Base-by-base conservation (phyloP, 805 yeast species). In the Spathaspora hagerdaliae region DNA sequence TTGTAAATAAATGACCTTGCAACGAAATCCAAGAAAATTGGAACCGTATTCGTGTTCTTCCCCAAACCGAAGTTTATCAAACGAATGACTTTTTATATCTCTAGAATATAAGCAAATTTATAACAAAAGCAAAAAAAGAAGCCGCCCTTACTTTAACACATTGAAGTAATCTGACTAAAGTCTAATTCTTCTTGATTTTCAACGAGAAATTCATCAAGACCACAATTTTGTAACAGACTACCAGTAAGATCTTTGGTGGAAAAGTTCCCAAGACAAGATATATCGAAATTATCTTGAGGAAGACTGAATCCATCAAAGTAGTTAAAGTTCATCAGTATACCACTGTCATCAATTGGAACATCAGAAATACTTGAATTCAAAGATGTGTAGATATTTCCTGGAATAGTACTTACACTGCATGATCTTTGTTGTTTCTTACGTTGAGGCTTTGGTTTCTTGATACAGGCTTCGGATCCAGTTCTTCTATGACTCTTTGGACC, bases 171-270 rank as follows among this genome's bases (percentile, higher is more conserved):
- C 5, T 19, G 24, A 19, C 24, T 19, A 19, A 29, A 58, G 46
- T 61, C 69, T 42, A 64, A 59, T n/a, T 59, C 67, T 2, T 62
- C 65, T 29, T 54, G 59, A 42, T 52, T 59, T 31, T 44, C 53
- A 31, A 46, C 45, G 36, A 64, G 53, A 43, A 58, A 59, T 24
- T 59, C 58, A 43, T 57, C 60, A 41, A 55, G 45, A 7, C 57
- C 61, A 46, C 55, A 53, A 39, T 44, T 42, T 4, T 43, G 36
- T 15, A 38, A 38, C 27, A 47, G 31, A 14, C 31, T 26, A 40
- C 41, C 33, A 40, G 45, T 52, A 41, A 53, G 46, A 43, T 45
- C 50, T 32, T 32, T 45, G 10, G 53, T 44, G 31, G 5, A 26
- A 19, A 36, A 36, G 11, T 36, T 15, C 6, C n/a, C 38, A 19